Conservation (phyloP, 148 eudicot species). For the Rhododendron mucronatum region DNA sequence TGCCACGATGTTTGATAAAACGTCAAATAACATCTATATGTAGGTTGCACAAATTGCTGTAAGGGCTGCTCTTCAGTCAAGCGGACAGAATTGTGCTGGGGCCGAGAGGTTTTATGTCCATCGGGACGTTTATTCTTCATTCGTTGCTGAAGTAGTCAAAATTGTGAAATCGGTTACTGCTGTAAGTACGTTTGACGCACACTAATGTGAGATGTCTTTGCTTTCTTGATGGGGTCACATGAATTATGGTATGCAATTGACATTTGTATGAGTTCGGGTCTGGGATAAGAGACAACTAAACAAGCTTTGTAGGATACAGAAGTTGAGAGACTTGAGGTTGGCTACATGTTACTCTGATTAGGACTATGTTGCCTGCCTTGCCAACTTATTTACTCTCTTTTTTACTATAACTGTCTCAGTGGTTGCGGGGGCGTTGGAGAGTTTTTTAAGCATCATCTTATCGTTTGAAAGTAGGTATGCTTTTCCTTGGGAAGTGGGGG, state of each 20-base stretch:
- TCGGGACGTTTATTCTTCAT: constrained; percentile 63
- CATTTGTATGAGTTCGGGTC: not conserved
- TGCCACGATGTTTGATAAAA: not conserved
- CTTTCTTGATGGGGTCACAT: not conserved
- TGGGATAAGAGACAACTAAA: not conserved
- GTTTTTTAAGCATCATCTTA: not conserved
- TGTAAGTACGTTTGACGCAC: constrained; percentile 39
- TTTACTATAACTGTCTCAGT: not conserved
- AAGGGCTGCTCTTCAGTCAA: constrained; percentile 95
- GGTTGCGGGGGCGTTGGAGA: not conserved
- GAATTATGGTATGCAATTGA: not conserved
- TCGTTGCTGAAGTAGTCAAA: constrained; percentile 82
- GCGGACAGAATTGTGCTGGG: constrained; percentile 99
- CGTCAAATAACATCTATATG: not conserved
- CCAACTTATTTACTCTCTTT: not conserved
- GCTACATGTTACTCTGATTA: not conserved
- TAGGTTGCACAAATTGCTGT: constrained; percentile 98
- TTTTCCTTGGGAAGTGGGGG: not conserved
- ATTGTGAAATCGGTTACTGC: constrained; percentile 95
- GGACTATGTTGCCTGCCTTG: not conserved
- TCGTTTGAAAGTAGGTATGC: not conserved
- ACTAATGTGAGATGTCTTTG: not conserved
- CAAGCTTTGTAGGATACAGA: not conserved
- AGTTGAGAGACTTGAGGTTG: not conserved
- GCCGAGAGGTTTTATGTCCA: constrained; percentile 99